Evolutionary conservation across 805 yeast genomes (phyloP).

Genomic region (Brettanomyces nanus): DNA sequence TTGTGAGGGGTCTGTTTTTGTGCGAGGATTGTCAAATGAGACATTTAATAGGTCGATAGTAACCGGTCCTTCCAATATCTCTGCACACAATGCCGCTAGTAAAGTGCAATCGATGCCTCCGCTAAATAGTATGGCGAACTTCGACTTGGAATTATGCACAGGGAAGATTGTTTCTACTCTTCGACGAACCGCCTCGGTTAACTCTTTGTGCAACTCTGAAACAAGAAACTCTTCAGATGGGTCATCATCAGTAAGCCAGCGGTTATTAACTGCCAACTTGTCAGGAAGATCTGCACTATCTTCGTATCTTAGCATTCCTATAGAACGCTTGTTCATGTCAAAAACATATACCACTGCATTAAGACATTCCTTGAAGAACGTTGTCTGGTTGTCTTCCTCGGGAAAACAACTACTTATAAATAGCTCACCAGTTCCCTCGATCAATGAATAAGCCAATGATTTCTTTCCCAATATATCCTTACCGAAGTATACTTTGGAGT

Average conservation of each 20-base stretch:
- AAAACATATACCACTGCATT: constrained; percentile 42
- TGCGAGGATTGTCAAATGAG: constrained; percentile 85
- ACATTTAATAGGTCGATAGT: constrained; percentile 78
- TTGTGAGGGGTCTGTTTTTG: constrained; percentile 45
- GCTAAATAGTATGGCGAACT: constrained; percentile 66
- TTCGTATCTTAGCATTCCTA: not conserved
- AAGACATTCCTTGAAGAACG: constrained; percentile 43
- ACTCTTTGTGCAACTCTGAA: constrained; percentile 17
- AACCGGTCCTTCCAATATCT: constrained; percentile 21
- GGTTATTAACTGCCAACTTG: not conserved
- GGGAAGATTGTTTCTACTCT: constrained; percentile 61
- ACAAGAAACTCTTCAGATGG: constrained; percentile 4
- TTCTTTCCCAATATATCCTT: constrained; percentile 79
- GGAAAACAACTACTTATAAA: constrained; percentile 42
- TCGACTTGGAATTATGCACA: constrained; percentile 28
- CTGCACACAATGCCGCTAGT: constrained; percentile 48
- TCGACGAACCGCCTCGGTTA: constrained; percentile 34
- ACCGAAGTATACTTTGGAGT: constrained; percentile 56
- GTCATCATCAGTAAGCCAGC: not conserved
- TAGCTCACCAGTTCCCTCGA: constrained; percentile 26
- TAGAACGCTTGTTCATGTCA: constrained; percentile 18
- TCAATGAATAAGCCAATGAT: constrained; percentile 45
- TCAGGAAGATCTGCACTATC: not conserved
- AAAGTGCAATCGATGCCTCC: constrained; percentile 95
- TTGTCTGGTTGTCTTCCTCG: constrained; percentile 13